Base-by-base conservation (phyloP, 108 stramenopile genomes). In the Skeletonema grethae region DNA sequence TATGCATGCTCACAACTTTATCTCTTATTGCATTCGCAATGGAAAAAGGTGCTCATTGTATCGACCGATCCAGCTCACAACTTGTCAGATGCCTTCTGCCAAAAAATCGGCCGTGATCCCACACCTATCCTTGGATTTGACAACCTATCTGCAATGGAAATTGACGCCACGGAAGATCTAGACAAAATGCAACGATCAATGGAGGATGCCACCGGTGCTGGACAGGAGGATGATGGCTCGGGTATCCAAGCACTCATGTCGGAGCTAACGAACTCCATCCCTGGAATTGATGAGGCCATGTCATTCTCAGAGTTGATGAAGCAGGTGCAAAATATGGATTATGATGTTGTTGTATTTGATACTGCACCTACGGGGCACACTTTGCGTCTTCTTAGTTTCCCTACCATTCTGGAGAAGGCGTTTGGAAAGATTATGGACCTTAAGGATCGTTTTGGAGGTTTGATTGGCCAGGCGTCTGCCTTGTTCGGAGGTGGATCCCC, bases 241-340 rank as follows among this genome's bases (percentile, higher is more conserved):
- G 85, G 87, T 12, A 76, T 97, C 22, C 73, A 77, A 48, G 87
- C 87, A 56, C 93, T 99, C 80, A 88, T 99, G 88, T 75, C 87
- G 35, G 98, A 98, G 73, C 85, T 98, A 35, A 95, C 92, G 43
- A 93, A 91, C 73, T 91, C 91, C 64, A 97, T 98, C 68, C 99
- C 99, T n/a, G 99, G 99, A 16, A 98, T 99, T 69, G 99, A 98
- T 76, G 99, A 99, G 80, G 97, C 97, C 79, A 97, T 99, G 97
- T 87, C 87, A 56, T 98, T 99, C 86, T 91, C 92, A 20, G 97
- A 98, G 77, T 83, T 99, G 60, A 97, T 99, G 97, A 97, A 97
- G 74, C 93, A 93, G 77, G 96, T 98, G 3, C 96, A 97, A 82
- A 80, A 70, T 64, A 84, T 98, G 77, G 97, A 99, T 84, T 98